Base-by-base conservation (phyloP, 1,284 basidiomycete genomes). In the Rhodotorula mucilaginosa region DNA sequence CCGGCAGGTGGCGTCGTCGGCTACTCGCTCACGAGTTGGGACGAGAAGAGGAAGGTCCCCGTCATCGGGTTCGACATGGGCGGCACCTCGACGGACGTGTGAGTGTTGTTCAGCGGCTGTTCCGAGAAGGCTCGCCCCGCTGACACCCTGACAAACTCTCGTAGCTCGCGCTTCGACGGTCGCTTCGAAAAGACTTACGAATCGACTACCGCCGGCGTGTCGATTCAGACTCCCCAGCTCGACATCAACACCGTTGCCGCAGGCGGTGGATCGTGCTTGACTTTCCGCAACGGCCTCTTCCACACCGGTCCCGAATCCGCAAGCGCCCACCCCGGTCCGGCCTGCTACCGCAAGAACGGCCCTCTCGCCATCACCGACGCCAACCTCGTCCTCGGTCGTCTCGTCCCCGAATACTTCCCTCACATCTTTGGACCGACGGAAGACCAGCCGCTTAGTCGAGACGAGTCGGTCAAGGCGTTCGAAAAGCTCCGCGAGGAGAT, bases 1-100 rank as follows among this genome's bases (percentile, higher is more conserved):
- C 92, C 92, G 0, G 92, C 92, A 0, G 92, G 92, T 5, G 92
- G 92, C 13, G 92, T 95, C 5, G 92, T 94, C 0, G 92, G 91
- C 0, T 92, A 91, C 81, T 90, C 91, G 3, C 81, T 92, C 65
- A 94, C 92, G 2, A 89, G 88, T 73, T 94, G 89, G 87, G 91
- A 93, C 78, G 84, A 85, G 62, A 81, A 87, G 72, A 81, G 84
- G 70, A 86, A 84, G 76, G 83, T 85, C 51, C 89, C 91, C 0
- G 85, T 92, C 64, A 91, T 94, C 76, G 90, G 63, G 5, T 66
- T 71, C 61, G 71, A 66, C 58, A 68, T 70, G 63, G 93, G 93
- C 7, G 93, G 93, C 0, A 97, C 93, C 0, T 90, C 88, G 0
- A 95, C 92, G 0, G 93, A 97, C 78, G 93, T 97, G 0, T 64